These are phyloP conservation scores for Amphirosellinia nigrospora DNA, from an alignment of 495 filamentous ascomycete species.

Conservation along the genomic window DNA sequence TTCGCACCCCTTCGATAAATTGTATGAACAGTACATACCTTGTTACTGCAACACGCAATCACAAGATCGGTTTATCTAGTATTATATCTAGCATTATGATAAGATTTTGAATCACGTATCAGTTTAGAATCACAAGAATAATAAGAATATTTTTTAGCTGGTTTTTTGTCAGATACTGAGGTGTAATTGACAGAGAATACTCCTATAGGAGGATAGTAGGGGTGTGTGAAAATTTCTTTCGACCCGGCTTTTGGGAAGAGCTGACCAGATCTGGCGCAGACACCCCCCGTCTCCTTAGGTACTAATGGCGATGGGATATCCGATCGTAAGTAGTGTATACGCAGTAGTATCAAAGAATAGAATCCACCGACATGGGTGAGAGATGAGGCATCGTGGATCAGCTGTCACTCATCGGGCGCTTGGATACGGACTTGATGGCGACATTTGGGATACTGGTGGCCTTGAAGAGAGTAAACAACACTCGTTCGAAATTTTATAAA, in stretches of 20 bases:
- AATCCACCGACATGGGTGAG: constrained; percentile 5
- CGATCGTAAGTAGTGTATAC: neutral
- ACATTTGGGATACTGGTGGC: neutral
- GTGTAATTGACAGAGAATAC: neutral
- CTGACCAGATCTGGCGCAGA: constrained; percentile 1
- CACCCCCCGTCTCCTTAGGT: constrained; percentile 15
- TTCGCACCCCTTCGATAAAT: constrained; percentile 4
- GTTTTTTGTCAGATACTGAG: neutral
- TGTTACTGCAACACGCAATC: neutral
- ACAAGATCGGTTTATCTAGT: neutral
- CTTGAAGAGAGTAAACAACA: neutral
- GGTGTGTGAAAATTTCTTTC: constrained; percentile 21
- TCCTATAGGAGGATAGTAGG: neutral
- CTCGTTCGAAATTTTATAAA: constrained; percentile 16
- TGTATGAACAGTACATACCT: neutral
- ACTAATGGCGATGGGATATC: constrained; percentile 10
- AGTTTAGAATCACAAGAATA: neutral
- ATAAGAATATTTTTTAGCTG: neutral
- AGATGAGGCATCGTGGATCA: constrained; percentile 18
- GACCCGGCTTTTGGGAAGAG: constrained; percentile 5
- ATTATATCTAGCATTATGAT: too few relatives aligned
- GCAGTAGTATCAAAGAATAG: neutral
- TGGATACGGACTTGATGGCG: constrained; percentile 1
- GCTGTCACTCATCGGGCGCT: neutral
- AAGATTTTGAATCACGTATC: neutral